Base-by-base conservation (phyloP, 192 early-diverging fungal genomes). In the Coemansia umbellata region DNA sequence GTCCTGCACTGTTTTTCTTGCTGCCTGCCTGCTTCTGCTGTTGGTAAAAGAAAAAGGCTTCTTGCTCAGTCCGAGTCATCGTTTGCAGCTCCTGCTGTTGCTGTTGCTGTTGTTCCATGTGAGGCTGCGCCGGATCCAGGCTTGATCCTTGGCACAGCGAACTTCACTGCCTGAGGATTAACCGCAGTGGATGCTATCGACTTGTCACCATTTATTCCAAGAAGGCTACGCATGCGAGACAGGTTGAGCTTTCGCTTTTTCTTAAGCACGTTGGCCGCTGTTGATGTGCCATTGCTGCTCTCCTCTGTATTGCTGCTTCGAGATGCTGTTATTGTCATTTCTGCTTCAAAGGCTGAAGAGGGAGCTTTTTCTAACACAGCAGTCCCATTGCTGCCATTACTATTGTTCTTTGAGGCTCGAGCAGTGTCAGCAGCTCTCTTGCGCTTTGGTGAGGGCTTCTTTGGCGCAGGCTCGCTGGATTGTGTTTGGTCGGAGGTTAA, bases 181-280 rank as follows among this genome's bases (percentile, higher is more conserved):
- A 53, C 10, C 2, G 61, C 31, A 8, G 37, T 45, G 15, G 63
- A 37, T 7, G 51, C 27, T 3, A 56, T 35, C 2, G 51, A 48
- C 19, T 44, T 42, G 40, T 62, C 60, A 13, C 47, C 52, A 1
- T 32, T 24, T 32, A 67, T 55, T 13, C 71, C 71, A 53, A 67
- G 51, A 37, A 74, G 42, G 41, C 42, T 69, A 31, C 66, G 66
- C 66, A 75, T 75, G 49, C 72, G 72, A 11, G 48, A 58, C 17
- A 75, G 57, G 32, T 75, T 75, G 22, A 75, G 65, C 50, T 69
- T 68, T 48, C 72, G 72, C 40, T 75, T 75, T 50, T 75, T 75
- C 50, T 75, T 75, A 26, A 74, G 60, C 4, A 55, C 54, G 17
- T 37, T 55, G 9, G 53, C 47, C 10, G 43, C 14, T 15, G 43